phyloP scores from a whole-genome alignment of 2,329 filamentous ascomycete species.

The Tolypocladium endophyticum region DNA sequence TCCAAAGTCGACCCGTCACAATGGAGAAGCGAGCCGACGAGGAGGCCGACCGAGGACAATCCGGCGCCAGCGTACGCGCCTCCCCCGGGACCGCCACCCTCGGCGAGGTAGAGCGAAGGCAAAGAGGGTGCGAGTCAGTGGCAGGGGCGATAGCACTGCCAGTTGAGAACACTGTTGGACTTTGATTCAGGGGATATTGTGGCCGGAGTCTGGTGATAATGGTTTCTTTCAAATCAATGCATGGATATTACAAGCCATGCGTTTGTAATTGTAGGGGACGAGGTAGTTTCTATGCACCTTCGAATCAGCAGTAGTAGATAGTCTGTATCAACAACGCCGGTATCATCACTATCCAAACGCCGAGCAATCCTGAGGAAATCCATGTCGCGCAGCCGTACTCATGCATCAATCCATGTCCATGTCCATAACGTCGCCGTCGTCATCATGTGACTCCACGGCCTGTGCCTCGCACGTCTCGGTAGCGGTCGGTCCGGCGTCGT shows the following conservation, averaged over 20 bases:
- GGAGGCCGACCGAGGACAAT: conserved; percentile 12
- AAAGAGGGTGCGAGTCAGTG: neutral
- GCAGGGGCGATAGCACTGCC: neutral
- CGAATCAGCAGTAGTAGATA: neutral
- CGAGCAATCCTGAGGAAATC: neutral
- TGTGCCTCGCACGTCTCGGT: neutral
- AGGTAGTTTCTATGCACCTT: neutral
- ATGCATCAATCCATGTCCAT: conserved; percentile 46
- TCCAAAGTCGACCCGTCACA: conserved; percentile 46
- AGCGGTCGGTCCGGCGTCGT: conserved; percentile 6
- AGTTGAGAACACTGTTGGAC: neutral
- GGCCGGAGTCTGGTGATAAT: neutral
- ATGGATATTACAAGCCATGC: neutral
- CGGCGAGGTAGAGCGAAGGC: conserved; percentile 1
- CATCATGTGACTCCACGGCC: conserved; percentile 5
- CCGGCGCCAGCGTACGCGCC: conserved; percentile 22
- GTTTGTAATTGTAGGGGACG: neutral
- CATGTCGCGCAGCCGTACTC: neutral
- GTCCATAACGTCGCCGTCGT: conserved; percentile 58
- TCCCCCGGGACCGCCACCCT: conserved; percentile 39
- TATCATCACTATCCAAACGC: neutral
- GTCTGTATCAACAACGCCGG: neutral
- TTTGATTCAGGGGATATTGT: neutral
- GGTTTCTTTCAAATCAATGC: neutral
- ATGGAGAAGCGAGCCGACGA: conserved; percentile 16